Evolutionary conservation across 257 asterid genomes (phyloP).

Genomic region (Jasminum sambac): DNA sequence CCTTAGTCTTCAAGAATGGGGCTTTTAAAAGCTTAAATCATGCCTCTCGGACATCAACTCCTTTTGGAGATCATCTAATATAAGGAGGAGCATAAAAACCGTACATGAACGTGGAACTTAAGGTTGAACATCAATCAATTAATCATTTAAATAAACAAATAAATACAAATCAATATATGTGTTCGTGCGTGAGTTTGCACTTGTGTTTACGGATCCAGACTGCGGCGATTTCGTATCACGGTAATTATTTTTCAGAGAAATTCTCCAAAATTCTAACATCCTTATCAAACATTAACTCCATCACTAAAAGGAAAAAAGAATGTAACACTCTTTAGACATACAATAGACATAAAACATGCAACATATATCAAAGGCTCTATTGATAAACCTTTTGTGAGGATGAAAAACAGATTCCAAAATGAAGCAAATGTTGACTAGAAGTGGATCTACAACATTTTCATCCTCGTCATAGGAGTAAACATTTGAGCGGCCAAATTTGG

Average conservation of each 20-base stretch:
- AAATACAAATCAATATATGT: background rate
- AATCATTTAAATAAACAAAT: no score
- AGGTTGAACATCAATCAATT: background rate
- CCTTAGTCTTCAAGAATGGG: no score
- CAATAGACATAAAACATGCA: slow-evolving; percentile 12
- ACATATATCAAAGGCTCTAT: slow-evolving; percentile 26
- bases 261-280: background rate
- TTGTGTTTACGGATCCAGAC: background rate
- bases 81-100: background rate
- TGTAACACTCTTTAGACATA: slow-evolving; percentile 1
- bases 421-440: slow-evolving; percentile 91
- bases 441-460: slow-evolving; percentile 88
- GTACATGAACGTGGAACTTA: background rate
- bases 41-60: background rate
- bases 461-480: slow-evolving; percentile 97
- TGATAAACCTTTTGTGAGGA: slow-evolving; percentile 86
- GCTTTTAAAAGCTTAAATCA: no score
- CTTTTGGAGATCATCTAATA: background rate
- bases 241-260: background rate
- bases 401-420: slow-evolving; percentile 95
- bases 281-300: background rate
- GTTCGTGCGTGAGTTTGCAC: no score
- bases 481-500: slow-evolving; percentile 96
- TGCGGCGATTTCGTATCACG: background rate
- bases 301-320: background rate